Evolutionary conservation across 2,329 filamentous ascomycete species (phyloP).

Genomic region (Monilinia fructigena): DNA sequence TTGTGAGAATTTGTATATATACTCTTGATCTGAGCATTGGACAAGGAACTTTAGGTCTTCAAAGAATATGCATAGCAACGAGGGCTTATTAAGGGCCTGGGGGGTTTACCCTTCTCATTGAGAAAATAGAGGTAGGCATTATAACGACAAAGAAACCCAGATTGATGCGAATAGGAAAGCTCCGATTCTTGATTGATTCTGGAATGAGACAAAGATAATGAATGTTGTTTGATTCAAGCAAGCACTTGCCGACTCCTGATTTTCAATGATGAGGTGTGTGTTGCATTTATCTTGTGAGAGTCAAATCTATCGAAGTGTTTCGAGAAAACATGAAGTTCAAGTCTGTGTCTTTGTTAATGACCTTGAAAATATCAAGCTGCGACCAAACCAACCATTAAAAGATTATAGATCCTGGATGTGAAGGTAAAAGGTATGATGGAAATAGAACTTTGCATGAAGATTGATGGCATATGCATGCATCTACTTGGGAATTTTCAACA

Average conservation of each 20-base stretch:
- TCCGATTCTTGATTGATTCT: neutral
- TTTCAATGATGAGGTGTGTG: too few relatives aligned
- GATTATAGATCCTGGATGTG: too few relatives aligned
- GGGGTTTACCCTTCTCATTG: neutral
- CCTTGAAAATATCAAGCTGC: neutral
- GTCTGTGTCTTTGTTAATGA: neutral
- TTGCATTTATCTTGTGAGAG: neutral
- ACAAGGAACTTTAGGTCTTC: neutral
- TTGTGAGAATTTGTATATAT: neutral
- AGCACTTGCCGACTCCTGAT: neutral
- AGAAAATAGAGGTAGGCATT: neutral
- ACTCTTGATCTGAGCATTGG: neutral
- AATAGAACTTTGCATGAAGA: too few relatives aligned
- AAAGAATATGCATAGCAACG: conserved; percentile 8
- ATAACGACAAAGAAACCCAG: neutral
- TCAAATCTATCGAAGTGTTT: neutral
- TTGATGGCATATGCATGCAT: too few relatives aligned
- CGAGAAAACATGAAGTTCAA: neutral
- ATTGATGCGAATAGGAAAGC: neutral
- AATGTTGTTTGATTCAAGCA: neutral
- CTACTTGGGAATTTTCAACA: neutral
- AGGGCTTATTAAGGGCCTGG: neutral
- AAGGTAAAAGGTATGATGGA: too few relatives aligned
- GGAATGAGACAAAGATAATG: neutral
- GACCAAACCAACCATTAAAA: too few relatives aligned